Percentiles rank a stretch among this genome's conserved stretches.
These are phyloP conservation scores for Nidularia pulvinata DNA, from an alignment of 768 basidiomycete species.

Conservation along the genomic window DNA sequence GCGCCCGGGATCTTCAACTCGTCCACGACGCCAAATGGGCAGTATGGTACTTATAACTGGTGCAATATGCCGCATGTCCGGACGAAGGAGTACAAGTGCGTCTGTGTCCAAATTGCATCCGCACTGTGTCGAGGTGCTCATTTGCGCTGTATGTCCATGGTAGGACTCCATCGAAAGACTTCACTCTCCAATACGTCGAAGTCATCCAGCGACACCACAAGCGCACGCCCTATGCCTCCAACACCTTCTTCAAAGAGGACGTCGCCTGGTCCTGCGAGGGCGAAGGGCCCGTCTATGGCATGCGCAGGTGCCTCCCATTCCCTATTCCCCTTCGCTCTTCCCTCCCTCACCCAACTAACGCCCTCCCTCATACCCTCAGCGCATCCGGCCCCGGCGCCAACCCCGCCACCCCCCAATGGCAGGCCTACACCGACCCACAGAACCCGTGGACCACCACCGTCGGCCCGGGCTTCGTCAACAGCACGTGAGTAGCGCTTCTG, in stretches of 20 bases:
- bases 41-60: constrained; percentile 50
- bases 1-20: constrained; percentile 46
- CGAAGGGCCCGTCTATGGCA: constrained; percentile 32
- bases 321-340: no score
- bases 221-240: constrained; percentile 47
- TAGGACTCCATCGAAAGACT: constrained; percentile 33
- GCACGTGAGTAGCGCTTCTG: constrained; percentile 27
- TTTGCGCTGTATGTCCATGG: background rate
- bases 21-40: constrained; percentile 30
- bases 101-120: background rate
- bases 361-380: background rate
- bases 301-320: constrained; percentile 15
- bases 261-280: constrained; percentile 41
- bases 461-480: constrained; percentile 41
- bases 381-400: background rate
- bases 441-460: constrained; percentile 43
- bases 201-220: constrained; percentile 55
- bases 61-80: constrained; percentile 57
- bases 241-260: constrained; percentile 50
- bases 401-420: constrained; percentile 32
- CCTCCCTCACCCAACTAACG: no score
- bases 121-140: no score
- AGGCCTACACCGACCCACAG: constrained; percentile 27
- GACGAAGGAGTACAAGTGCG: constrained; percentile 40
- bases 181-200: constrained; percentile 44